Base-by-base conservation (phyloP, 2,329 filamentous ascomycete genomes). In the Cytospora mali region DNA sequence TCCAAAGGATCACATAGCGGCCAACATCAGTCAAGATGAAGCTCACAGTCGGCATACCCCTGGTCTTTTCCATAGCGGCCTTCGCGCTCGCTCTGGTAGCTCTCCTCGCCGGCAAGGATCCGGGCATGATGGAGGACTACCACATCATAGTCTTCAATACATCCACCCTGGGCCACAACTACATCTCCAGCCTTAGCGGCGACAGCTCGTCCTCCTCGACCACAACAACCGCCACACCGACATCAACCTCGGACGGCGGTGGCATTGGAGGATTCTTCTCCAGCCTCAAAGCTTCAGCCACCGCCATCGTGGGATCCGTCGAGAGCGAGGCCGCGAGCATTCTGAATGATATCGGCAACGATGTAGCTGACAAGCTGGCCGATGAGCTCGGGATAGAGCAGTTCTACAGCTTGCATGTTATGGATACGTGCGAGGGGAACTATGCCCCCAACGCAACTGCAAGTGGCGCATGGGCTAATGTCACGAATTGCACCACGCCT, bases 121-220 rank as follows among this genome's bases (percentile, higher is more conserved):
- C 72, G 5, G 69, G 72, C 27, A 72, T 73, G 31, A 64, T 78
- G 64, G 75, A 78, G 46, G 72, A 75, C 21, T 77, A 74, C 64
- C 74, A 77, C 42, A 71, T 79, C 35, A 70, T 78, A 21, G 71
- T 73, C 75, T 72, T 79, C 66, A 79, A 80, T 70, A 76, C 76
- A 55, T 77, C 77, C 23, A 68, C 70, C 14, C 75, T 80, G 46
- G 77, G 76, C 25, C 73, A 76, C 39, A 72, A 77, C 55, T 72
- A 77, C 46, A 66, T 79, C 39, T 68, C 71, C 9, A 68, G 46
- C 55, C 35, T 54, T 23, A 42, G 18, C 27, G 52, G 62, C 18
- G 49, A 35, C 18, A 49, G 55, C 23, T 39, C 60, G 64, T 71
- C 52, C 67, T 68, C 28, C 65, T n/a, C n/a, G n/a, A 69, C 48